Percentiles rank a stretch among this genome's conserved stretches.
Evolutionary conservation across 805 yeast species (phyloP).

Genomic region (Kodamaea fukazawae): DNA sequence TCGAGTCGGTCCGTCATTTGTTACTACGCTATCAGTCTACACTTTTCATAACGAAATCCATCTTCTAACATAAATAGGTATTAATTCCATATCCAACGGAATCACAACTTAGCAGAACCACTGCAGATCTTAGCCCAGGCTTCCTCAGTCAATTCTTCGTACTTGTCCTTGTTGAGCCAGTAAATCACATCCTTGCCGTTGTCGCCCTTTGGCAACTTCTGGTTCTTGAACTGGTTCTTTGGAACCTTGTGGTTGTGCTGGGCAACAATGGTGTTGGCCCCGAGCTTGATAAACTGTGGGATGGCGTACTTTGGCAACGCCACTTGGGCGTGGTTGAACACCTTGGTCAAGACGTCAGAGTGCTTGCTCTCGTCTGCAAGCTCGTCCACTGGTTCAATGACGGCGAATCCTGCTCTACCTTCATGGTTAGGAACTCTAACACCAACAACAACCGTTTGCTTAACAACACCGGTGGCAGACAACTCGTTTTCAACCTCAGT

Average conservation of each 20-base stretch:
- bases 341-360: conserved; percentile 28
- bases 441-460: conserved; percentile 84
- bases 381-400: conserved; percentile 53
- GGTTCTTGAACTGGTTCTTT: conserved; percentile 65
- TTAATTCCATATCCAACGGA: too few relatives aligned
- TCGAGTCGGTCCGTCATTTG: too few relatives aligned
- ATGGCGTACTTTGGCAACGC: conserved; percentile 80
- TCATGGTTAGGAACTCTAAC: conserved; percentile 81
- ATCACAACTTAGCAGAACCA: conserved; percentile 39
- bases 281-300: conserved; percentile 75
- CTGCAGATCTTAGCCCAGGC: conserved; percentile 50
- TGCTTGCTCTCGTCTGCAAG: conserved; percentile 30
- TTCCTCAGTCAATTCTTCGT: conserved; percentile 52
- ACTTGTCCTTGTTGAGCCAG: conserved; percentile 62
- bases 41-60: too few relatives aligned
- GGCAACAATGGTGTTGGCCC: conserved; percentile 52
- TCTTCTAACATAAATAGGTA: too few relatives aligned
- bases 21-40: too few relatives aligned
- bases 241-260: conserved; percentile 83
- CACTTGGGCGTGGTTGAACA: conserved; percentile 26
- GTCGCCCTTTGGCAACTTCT: conserved; percentile 65
- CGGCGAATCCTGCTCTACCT: conserved; percentile 92
- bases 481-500: conserved; percentile 86
- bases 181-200: conserved; percentile 59
- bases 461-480: conserved; percentile 45